Percentiles rank a stretch among this genome's conserved stretches.
Evolutionary conservation across 1,139 yeast genomes (phyloP).

Genomic region (Meyerozyma sp.): DNA sequence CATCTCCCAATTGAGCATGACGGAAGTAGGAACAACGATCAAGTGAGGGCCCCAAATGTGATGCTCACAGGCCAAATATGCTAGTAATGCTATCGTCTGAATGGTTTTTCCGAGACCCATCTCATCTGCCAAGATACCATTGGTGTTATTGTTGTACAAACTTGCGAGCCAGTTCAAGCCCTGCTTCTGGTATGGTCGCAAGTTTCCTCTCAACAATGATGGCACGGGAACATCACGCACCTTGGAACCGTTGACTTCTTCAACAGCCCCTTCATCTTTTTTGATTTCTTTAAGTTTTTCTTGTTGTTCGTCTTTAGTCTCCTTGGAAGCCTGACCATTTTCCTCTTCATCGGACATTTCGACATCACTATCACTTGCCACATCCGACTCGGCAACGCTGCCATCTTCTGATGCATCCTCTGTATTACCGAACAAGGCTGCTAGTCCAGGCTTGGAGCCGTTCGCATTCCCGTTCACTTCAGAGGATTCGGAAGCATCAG

Average conservation of each 20-base stretch:
- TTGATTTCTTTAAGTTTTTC: constrained; percentile 2
- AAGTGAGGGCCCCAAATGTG: constrained; percentile 98
- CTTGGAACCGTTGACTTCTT: constrained; percentile 39
- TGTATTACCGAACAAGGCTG: constrained; percentile 16
- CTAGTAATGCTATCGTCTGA: constrained; percentile 83
- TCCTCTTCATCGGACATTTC: constrained; percentile 16
- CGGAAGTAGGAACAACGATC: constrained; percentile 96
- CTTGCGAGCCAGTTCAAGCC: constrained; percentile 98
- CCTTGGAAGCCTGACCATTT: constrained; percentile 13
- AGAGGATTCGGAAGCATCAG: constrained; percentile 7
- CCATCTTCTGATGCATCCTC: constrained; percentile 9
- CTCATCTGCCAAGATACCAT: constrained; percentile 96
- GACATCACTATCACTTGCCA: constrained; percentile 10
- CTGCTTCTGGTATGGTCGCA: constrained; percentile 91
- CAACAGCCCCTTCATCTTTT: constrained; percentile 13
- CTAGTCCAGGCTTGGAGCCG: constrained; percentile 15
- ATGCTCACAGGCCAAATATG: constrained; percentile 89
- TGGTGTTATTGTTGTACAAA: constrained; percentile 83
- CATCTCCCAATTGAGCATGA: constrained; percentile 99
- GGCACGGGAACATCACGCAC: constrained; percentile 71
- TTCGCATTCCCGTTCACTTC: neutral
- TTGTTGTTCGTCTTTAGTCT: constrained; percentile 9
- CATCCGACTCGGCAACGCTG: constrained; percentile 1
- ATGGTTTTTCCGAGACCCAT: constrained; percentile 99
- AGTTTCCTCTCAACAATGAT: constrained; percentile 66